Conservation (phyloP, 2,329 filamentous ascomycete species). For the Beauveria asiatica region DNA sequence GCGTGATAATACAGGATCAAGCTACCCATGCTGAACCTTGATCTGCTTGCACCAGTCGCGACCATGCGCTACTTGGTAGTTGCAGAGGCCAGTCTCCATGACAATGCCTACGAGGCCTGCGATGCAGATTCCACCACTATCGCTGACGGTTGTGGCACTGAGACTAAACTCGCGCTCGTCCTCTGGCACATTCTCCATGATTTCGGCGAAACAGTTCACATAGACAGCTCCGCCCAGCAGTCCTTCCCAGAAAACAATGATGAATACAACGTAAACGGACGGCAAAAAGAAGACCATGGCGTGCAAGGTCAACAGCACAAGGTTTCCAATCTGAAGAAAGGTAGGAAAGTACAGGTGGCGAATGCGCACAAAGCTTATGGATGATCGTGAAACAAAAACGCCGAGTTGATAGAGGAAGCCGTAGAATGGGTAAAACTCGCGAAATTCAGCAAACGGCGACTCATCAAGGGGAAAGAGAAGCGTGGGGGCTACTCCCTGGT, state of each 20-base stretch:
- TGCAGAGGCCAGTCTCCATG: slow-evolving; percentile 74
- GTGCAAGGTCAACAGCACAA: slow-evolving; percentile 65
- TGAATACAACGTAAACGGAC: slow-evolving; percentile 75
- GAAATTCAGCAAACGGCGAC: slow-evolving; percentile 72
- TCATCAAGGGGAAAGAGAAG: slow-evolving; percentile 71
- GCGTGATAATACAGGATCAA: neutral
- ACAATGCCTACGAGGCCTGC: slow-evolving; percentile 77
- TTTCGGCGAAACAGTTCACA: slow-evolving; percentile 92
- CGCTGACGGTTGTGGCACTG: slow-evolving; percentile 82
- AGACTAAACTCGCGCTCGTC: slow-evolving; percentile 86
- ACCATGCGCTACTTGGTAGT: slow-evolving; percentile 75
- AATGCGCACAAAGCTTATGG: slow-evolving; percentile 77
- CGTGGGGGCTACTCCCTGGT: slow-evolving; percentile 86
- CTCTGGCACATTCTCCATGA: slow-evolving; percentile 69
- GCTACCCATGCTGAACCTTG: slow-evolving; percentile 21
- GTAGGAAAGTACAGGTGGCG: slow-evolving; percentile 75
- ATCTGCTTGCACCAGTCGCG: slow-evolving; percentile 63
- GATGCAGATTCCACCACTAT: slow-evolving; percentile 82
- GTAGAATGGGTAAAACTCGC: slow-evolving; percentile 91
- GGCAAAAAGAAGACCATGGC: slow-evolving; percentile 76
- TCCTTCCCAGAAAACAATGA: slow-evolving; percentile 88
- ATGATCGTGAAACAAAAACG: slow-evolving; percentile 89
- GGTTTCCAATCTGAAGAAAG: slow-evolving; percentile 71
- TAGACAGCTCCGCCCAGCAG: slow-evolving; percentile 86
- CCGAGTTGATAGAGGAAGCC: slow-evolving; percentile 90